phyloP scores from a whole-genome alignment of 1,284 basidiomycete species.

The Meripilus lineatus region DNA sequence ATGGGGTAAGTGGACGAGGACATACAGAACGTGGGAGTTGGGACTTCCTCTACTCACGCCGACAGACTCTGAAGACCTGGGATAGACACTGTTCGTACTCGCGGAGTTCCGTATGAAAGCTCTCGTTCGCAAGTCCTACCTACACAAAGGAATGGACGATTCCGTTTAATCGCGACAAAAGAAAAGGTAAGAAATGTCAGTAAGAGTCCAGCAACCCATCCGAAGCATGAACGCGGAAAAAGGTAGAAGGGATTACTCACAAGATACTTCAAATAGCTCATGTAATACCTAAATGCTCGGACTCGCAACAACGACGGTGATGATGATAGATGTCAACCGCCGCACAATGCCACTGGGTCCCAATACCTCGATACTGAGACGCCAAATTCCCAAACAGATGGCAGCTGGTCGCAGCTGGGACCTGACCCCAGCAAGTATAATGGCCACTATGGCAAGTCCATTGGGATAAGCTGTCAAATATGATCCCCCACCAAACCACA shows the following conservation, averaged over 20 bases:
- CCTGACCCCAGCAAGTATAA: conserved; percentile 98
- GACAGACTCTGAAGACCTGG: conserved; percentile 52
- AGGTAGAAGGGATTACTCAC: conserved; percentile 49
- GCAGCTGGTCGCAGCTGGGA: conserved; percentile 97
- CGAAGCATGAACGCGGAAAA: conserved; percentile 7
- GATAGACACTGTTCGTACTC: conserved; percentile 34
- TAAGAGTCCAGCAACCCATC: too few species aligned
- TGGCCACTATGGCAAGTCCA: conserved; percentile 85
- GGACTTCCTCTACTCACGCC: conserved; percentile 38
- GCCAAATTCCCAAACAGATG: conserved; percentile 96
- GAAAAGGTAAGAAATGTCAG: not conserved
- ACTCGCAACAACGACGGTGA: conserved; percentile 81
- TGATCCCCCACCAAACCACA: conserved; percentile 96
- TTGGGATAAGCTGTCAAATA: conserved; percentile 94
- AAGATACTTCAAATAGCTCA: conserved; percentile 96
- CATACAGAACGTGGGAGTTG: conserved; percentile 17
- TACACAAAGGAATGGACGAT: conserved; percentile 96
- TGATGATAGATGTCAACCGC: conserved; percentile 90
- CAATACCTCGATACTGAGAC: conserved; percentile 85
- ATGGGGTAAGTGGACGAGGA: conserved; percentile 13
- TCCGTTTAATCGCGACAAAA: conserved; percentile 63
- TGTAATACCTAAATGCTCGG: conserved; percentile 99
- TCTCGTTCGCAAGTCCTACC: conserved; percentile 74
- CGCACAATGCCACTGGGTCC: conserved; percentile 91
- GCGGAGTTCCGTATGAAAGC: conserved; percentile 31